Base-by-base conservation (phyloP, 352 stramenopile genomes). In the Elongisporangium anandrum region DNA sequence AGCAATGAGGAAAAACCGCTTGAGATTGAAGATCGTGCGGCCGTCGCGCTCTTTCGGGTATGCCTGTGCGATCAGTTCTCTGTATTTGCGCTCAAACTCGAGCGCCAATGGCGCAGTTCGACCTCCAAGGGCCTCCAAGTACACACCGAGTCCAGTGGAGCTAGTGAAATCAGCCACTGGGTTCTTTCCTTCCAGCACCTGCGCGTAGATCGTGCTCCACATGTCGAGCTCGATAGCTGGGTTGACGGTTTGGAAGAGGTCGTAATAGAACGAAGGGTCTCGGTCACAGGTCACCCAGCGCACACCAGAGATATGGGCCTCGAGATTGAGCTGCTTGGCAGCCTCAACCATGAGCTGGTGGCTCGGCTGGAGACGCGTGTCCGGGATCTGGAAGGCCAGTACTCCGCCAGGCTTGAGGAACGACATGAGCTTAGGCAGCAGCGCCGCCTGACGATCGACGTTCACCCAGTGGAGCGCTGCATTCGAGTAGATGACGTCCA, bases 401-500 rank as follows among this genome's bases (percentile, higher is more conserved):
- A 75, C 70, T 5, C 83, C 83, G 19, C 78, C 83, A 45, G 79
- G 81, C 57, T 89, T 90, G 17, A 93, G 53, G 47, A 79, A 75
- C 20, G 73, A 73, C 26, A 81, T 67, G 20, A 93, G 68, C 9
- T 62, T 61, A 0, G 75, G 76, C 13, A 93, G 54, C 16, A 91
- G 67, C 10, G 48, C 45, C 34, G 62, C 53, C 58, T 93, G 79
- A 5, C 65, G 60, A 4, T 91, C 81, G 1, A 69, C 47, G 24
- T 55, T 73, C 21, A 89, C 77, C 83, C 81, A 92, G 47, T 92
- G 83, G 26, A 90, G 45, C 15, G 81, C 80, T 0, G 83, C 79
- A 51, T 92, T 92, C 17, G 81, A 84, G 61, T 75, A 92, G 57
- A 92, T 88, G 53, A 92, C 65, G 56, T 90, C 79, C 38, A 90